Evolutionary conservation across 352 stramenopile species (phyloP), one percentile per base, ranked within the genome.

Genomic region (Saprolegnia parasitica): DNA sequence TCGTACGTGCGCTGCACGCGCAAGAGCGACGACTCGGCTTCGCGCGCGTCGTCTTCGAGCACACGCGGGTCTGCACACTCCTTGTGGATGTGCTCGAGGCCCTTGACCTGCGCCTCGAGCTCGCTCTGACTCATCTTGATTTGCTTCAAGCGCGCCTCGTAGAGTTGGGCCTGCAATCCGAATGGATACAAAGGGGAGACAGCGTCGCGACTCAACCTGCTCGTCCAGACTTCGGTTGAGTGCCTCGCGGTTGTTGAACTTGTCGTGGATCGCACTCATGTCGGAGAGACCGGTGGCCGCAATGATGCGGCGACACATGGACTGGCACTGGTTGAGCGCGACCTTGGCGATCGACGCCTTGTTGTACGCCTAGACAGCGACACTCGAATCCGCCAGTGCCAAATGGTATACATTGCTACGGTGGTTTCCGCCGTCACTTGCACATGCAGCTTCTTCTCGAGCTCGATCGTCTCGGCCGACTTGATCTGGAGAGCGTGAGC

Each of bases 271-370:
- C 23, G 84, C 56, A 62, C 91, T 81, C 63, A 94, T 84, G 50
- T 90, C 89, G 5, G 81, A 83, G 62, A 86, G 87, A 5, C 86
- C 86, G 0, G 86, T 94, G 21, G 83, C 84, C 45, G 88, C 88
- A 58, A 92, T 84, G 35, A 94, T 90, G 57, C 90, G 91, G 16
- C 91, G 83, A 47, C 83, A 91, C 80, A 93, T 91, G 42, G 80
- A 77, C 54, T 94, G 81, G 63, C 83, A 92, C 50, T 92, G 84
- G 71, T 93, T 83, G 8, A 91, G 73, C 29, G 84, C 86, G 9
- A 90, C 76, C 67, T 91, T 91, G 6, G 84, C 80, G 1, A 80
- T 81, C 39, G 54, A 52, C 18, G n/a, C 37, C 39, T 70, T 70
- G 54, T 70, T 60, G 37, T n/a, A 52, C 54, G 63, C 63, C 63